Conservation (phyloP, 208 protist species). For the Wallacemonas sp. region DNA sequence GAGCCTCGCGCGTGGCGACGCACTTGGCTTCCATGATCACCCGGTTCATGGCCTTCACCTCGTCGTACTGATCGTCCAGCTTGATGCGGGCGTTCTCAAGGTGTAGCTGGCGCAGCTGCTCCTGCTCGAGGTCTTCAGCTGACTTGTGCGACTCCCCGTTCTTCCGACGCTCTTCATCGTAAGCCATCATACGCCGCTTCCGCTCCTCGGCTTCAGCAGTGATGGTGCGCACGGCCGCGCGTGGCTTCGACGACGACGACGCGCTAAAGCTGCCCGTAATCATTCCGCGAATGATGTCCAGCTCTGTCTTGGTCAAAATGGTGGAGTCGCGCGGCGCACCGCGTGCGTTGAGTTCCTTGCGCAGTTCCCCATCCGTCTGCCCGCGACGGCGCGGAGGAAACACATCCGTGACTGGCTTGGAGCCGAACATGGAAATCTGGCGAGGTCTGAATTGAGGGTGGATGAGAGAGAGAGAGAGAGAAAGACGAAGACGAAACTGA, state of each 20-base stretch:
- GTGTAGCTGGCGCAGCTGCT: conserved; percentile 62
- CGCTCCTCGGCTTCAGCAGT: conserved; percentile 54
- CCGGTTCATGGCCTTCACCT: conserved; percentile 93
- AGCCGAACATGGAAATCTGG: conserved; percentile 37
- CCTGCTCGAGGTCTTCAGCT: conserved; percentile 78
- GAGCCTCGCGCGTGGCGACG: conserved; percentile 88
- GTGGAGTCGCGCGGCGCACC: conserved; percentile 69
- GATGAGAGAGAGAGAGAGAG: conserved; percentile 14
- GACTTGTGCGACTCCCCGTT: conserved; percentile 47
- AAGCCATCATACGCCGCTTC: conserved; percentile 75
- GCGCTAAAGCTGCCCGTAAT: conserved; percentile 44
- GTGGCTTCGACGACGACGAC: neutral
- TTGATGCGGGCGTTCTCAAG: conserved; percentile 76
- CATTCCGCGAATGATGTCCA: conserved; percentile 74
- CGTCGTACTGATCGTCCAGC: conserved; percentile 89
- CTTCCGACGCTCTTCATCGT: conserved; percentile 62
- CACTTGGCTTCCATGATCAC: conserved; percentile 91
- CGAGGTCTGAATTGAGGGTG: too few species aligned
- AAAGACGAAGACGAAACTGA: conserved; percentile 1
- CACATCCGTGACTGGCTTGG: conserved; percentile 29
- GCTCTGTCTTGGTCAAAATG: conserved; percentile 82
- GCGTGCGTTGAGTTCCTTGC: conserved; percentile 73
- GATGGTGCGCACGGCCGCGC: conserved; percentile 18
- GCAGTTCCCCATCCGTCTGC: conserved; percentile 70
- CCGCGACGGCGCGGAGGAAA: conserved; percentile 74